A percentile compares a stretch with the other conserved stretches of the same genome.
Conservation (phyloP, 495 filamentous ascomycete species). For the Aspergillus diversus region DNA sequence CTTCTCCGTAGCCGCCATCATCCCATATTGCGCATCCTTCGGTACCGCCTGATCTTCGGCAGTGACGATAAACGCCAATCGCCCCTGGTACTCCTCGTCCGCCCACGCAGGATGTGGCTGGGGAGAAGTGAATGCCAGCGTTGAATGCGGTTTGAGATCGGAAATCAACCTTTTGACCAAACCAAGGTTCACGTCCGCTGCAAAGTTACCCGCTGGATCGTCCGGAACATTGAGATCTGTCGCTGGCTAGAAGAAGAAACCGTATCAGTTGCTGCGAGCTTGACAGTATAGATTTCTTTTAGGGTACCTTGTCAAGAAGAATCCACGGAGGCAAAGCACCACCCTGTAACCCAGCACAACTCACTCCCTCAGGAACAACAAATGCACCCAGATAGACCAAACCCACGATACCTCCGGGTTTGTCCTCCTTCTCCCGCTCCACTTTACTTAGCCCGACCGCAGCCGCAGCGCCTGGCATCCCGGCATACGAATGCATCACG, state of each 20-base stretch:
- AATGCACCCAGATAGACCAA: slow-evolving; percentile 36
- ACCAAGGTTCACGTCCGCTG: slow-evolving; percentile 28
- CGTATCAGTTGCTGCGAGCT: background rate
- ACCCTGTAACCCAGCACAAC: slow-evolving; percentile 32
- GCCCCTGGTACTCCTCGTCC: slow-evolving; percentile 22
- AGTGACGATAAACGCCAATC: slow-evolving; percentile 32
- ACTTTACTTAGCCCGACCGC: slow-evolving; percentile 25
- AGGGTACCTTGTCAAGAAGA: slow-evolving; percentile 28
- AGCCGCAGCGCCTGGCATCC: slow-evolving; percentile 34
- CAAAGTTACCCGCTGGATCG: slow-evolving; percentile 29
- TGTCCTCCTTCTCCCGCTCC: slow-evolving; percentile 23
- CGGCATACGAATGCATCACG: slow-evolving; percentile 39
- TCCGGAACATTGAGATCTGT: slow-evolving; percentile 25
- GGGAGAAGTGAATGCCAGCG: slow-evolving; percentile 29
- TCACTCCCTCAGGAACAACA: slow-evolving; percentile 31
- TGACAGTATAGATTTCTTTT: background rate
- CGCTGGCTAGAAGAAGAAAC: slow-evolving; percentile 23
- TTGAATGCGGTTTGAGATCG: slow-evolving; percentile 32
- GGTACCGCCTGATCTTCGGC: slow-evolving; percentile 29
- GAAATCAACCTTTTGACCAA: slow-evolving; percentile 12
- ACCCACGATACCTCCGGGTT: slow-evolving; percentile 33
- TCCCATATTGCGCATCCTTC: slow-evolving; percentile 29
- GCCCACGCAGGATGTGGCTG: slow-evolving; percentile 34
- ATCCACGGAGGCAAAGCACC: slow-evolving; percentile 32
- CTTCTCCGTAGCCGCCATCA: slow-evolving; percentile 29